A percentile compares a stretch with the other conserved stretches of the same genome.
phyloP scores from a whole-genome alignment of 1,284 basidiomycete species.

The Hypsizygus ulmarius region DNA sequence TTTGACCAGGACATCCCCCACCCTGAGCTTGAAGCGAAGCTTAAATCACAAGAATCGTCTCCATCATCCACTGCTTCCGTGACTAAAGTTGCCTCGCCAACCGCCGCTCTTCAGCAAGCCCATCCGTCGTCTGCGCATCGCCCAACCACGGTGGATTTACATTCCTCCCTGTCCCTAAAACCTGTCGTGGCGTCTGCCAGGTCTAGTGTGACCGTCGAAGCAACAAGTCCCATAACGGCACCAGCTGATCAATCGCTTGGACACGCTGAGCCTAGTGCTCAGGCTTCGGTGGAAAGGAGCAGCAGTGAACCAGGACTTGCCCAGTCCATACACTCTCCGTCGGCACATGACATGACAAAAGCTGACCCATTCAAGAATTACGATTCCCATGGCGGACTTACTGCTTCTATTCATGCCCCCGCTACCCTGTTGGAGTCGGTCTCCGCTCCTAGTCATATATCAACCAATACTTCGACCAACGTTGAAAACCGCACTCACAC shows the following conservation, averaged over 20 bases:
- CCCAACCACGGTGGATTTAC: conserved; percentile 28
- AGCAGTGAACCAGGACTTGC: conserved; percentile 12
- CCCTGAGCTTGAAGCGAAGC: background rate
- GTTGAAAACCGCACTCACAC: conserved; percentile 37
- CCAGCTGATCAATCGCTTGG: background rate
- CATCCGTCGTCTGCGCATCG: conserved; percentile 11
- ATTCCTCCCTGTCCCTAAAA: conserved; percentile 51
- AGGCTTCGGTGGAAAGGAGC: background rate
- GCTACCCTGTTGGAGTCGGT: conserved; percentile 28
- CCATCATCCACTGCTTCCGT: background rate
- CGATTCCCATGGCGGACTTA: conserved; percentile 25
- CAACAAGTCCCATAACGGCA: background rate
- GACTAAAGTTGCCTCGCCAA: conserved; percentile 2
- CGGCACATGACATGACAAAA: conserved; percentile 9
- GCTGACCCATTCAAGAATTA: conserved; percentile 12
- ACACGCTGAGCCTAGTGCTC: background rate
- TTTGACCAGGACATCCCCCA: background rate
- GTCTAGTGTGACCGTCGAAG: conserved; percentile 9
- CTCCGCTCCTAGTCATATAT: conserved; percentile 33
- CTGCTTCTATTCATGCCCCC: conserved; percentile 51
- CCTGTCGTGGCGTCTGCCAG: conserved; percentile 33
- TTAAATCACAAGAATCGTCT: background rate
- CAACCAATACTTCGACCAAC: conserved; percentile 25
- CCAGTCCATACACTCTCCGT: conserved; percentile 21
- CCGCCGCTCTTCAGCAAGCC: conserved; percentile 12